Base-by-base conservation (phyloP, 2,329 filamentous ascomycete species). In the Penicillium sp. region DNA sequence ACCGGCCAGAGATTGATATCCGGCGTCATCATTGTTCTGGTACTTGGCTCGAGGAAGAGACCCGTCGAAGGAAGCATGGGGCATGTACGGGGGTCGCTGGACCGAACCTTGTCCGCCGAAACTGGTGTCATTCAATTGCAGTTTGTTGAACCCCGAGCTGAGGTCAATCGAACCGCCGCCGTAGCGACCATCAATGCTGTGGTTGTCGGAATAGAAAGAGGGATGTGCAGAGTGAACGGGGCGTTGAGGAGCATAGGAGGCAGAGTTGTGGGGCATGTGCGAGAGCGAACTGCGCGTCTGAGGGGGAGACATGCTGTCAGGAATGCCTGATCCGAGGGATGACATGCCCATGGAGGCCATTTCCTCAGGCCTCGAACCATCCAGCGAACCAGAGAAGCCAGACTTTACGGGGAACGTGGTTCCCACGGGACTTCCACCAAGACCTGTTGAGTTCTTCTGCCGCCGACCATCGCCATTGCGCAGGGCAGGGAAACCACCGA, bases 31-130 rank as follows among this genome's bases (percentile, higher is more conserved):
- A 9, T 40, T 28, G 17, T 45, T 43, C n/a, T 59, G 56, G 17
- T 67, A 73, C 41, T 71, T 73, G 38, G 69, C 68, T 1, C 67
- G 53, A n/a, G 64, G 59, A n/a, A 69, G 57, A 1, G 69, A 62
- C n/a, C 65, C 62, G 42, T 79, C 75, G n/a, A 71, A 60, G 4
- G 69, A 67, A 4, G 68, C 53, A 18, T 62, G 60, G 3, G 53
- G 47, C n/a, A 57, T 36, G 41, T 60, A 65, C 0, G 46, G 23
- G 7, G 63, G 58, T 10, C 65, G 60, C 19, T 56, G 62, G 2
- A 34, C 36, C 10, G 40, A 42, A 7, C 41, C 27, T 6, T 62
- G 65, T n/a, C 62, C 57, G 21, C 65, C 57, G 31, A 58, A 64
- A n/a, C 57, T 54, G 14, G 41, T 47, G 17, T 67, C 62, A 18